Conservation (phyloP, 2,329 filamentous ascomycete genomes). For the Pseudocercospora crystallina region DNA sequence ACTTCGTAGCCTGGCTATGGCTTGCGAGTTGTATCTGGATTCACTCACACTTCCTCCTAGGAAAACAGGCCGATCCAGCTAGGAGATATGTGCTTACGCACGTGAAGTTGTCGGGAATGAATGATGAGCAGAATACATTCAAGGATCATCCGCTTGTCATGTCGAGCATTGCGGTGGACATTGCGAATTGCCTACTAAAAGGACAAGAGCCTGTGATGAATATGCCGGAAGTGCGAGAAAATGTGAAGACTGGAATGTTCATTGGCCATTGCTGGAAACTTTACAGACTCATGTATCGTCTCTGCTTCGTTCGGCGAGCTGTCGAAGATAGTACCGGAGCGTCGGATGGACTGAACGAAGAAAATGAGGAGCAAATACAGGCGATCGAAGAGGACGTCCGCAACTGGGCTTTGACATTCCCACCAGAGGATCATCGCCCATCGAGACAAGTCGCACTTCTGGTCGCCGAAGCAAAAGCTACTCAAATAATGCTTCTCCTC, state of each 20-base stretch:
- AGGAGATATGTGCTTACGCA: slow-evolving; percentile 6
- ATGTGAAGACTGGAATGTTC: neutral
- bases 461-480: no score
- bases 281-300: neutral
- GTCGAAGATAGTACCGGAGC: no score
- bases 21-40: neutral
- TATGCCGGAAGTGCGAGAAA: neutral
- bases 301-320: no score
- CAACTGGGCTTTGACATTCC: no score
- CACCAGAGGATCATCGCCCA: no score
- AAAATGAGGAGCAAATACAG: no score
- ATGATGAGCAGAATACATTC: neutral
- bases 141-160: slow-evolving; percentile 3
- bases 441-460: no score
- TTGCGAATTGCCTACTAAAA: slow-evolving; percentile 1
- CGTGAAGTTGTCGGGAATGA: neutral
- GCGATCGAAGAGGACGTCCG: no score
- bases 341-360: no score
- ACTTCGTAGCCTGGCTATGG: slow-evolving; percentile 12
- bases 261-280: neutral
- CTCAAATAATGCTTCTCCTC: neutral
- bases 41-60: slow-evolving; percentile 7
- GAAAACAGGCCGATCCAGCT: neutral
- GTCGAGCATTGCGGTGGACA: slow-evolving; percentile 3
- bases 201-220: slow-evolving; percentile 5